These are phyloP conservation scores for Laguncularia racemosa DNA, from an alignment of 345 rosid genomes.

Conservation along the genomic window DNA sequence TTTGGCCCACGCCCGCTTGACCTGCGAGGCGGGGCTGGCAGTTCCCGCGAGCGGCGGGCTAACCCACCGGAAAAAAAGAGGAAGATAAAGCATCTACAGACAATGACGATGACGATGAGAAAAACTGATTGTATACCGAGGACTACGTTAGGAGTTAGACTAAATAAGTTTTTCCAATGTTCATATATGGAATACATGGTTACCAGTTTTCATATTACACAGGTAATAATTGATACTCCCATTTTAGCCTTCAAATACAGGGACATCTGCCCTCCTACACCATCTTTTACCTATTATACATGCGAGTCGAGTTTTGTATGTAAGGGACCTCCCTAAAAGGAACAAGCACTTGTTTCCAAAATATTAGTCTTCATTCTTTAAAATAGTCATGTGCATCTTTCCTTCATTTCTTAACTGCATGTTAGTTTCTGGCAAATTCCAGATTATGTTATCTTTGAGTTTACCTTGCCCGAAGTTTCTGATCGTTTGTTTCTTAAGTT, in stretches of 20 bases:
- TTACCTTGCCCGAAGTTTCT: too few species aligned
- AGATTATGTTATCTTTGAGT: too few species aligned
- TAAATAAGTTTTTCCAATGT: not conserved
- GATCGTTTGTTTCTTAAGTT: too few species aligned
- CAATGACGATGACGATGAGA: not conserved
- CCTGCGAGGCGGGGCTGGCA: too few species aligned
- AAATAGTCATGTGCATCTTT: too few species aligned
- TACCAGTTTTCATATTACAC: not conserved
- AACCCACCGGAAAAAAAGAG: constrained; percentile 7
- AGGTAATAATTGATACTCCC: not conserved
- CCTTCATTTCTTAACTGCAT: too few species aligned
- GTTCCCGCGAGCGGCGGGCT: too few species aligned
- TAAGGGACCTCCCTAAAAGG: constrained; percentile 4
- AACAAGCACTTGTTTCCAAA: not conserved
- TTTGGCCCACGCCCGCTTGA: too few species aligned
- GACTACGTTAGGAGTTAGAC: constrained; percentile 3
- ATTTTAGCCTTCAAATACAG: not conserved
- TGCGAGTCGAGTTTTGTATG: constrained; percentile 9
- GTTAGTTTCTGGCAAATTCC: too few species aligned
- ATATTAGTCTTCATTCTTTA: too few species aligned
- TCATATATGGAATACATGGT: constrained; percentile 2
- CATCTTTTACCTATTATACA: constrained; percentile 1
- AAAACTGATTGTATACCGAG: not conserved
- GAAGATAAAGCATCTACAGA: not conserved
- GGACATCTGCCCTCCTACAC: not conserved